Base-by-base conservation (phyloP, 1,139 yeast species). In the Blastobotrys aristatus region DNA sequence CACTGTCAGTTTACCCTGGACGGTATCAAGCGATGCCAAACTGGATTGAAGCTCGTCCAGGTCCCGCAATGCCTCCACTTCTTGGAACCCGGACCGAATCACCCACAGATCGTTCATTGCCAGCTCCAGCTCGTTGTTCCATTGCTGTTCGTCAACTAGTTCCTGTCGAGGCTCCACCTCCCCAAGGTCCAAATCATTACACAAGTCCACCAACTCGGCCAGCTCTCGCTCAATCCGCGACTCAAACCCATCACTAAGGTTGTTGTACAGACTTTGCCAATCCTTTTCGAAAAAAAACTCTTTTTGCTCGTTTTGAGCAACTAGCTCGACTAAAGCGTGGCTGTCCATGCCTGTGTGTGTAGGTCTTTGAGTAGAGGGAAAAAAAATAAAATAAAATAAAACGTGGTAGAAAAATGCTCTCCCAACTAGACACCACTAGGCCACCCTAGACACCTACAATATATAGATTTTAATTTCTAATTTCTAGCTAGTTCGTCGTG, bases 51-150 rank as follows among this genome's bases (percentile, higher is more conserved):
- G 40, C 30, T 63, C 64, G 16, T 59, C 63, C 13, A 60, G 44
- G 16, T 57, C 60, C 4, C 46, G 36, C n/a, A 63, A 48, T 4
- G 57, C 53, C 3, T 55, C 52, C 11, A 57, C 56, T 45, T 63
- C 66, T 37, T 58, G 57, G 40, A 62, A 51, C 2, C 63, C 65
- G 5, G 61, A 53, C 17, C 61, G 54, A 14, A 63, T 47, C n/a
- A 60, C 55, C 65, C 64, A 60, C 20, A 61, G 47, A 16, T 56
- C 57, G 39, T 59, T 57, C 39, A 61, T 44, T 7, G 58, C 59
- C 29, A 30, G 20, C 26, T 44, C 35, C 22, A 38, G 17, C 17
- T 43, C 48, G 13, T 21, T 31, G 13, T 50, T 44, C 10, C 29
- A 26, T 11, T 35, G 38, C 29, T 35, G 38, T 36, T 47, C 46